Percentiles rank a stretch among this genome's conserved stretches.
Evolutionary conservation across 2,329 filamentous ascomycete species (phyloP).

Genomic region (Cladosporium sp.): DNA sequence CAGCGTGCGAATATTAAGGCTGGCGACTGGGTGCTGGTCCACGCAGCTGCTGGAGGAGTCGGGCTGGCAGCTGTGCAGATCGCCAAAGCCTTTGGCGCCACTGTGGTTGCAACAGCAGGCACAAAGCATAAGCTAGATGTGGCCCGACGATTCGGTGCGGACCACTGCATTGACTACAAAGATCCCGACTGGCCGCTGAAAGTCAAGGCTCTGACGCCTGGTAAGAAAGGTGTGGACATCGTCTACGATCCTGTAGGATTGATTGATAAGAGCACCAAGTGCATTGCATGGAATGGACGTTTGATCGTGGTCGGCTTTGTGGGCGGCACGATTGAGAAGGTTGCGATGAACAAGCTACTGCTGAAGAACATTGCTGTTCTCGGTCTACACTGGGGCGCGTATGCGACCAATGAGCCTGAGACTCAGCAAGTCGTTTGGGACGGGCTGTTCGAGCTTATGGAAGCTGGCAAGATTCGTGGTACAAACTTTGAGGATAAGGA

Average conservation of each 20-base stretch:
- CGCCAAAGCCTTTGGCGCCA: conserved; percentile 86
- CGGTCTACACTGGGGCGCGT: conserved; percentile 88
- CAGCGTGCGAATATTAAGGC: conserved; percentile 68
- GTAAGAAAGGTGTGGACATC: conserved; percentile 74
- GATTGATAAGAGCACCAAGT: conserved; percentile 83
- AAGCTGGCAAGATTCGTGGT: conserved; percentile 71
- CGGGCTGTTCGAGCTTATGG: conserved; percentile 74
- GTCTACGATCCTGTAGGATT: conserved; percentile 93
- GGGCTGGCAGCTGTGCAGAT: conserved; percentile 89
- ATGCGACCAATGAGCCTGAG: conserved; percentile 67
- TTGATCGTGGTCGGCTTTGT: conserved; percentile 88
- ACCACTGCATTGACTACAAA: conserved; percentile 75
- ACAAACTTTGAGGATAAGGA: conserved; percentile 79
- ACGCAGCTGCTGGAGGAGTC: conserved; percentile 88
- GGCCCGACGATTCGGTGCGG: conserved; percentile 75
- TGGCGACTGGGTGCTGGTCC: conserved; percentile 84
- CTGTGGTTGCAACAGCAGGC: conserved; percentile 87
- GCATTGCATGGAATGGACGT: conserved; percentile 87
- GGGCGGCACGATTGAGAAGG: conserved; percentile 79
- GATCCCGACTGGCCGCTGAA: conserved; percentile 58
- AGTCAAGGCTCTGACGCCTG: conserved; percentile 74
- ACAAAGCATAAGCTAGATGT: conserved; percentile 74
- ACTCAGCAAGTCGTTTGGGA: conserved; percentile 72
- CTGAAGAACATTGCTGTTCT: conserved; percentile 91
- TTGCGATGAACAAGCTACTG: conserved; percentile 86